Evolutionary conservation across 169 alveolate species (phyloP).

Genomic region (Theileria luwenshuni): DNA sequence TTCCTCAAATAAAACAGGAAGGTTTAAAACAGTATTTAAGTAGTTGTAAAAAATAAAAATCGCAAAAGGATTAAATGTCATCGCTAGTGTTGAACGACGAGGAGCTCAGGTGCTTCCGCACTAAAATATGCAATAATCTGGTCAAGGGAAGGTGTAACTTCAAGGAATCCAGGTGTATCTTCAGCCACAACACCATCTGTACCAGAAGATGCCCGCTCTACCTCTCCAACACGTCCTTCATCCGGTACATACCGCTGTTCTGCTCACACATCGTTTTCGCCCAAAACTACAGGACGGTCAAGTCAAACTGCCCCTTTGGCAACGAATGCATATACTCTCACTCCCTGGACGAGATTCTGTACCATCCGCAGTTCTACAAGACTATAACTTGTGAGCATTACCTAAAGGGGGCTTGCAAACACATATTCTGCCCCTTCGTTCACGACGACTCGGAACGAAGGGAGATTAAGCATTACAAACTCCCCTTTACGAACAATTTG

Average conservation of each 20-base stretch:
- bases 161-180: constrained; percentile 82
- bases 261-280: constrained; percentile 79
- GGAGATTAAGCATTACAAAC: constrained; percentile 68
- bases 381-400: constrained; percentile 78
- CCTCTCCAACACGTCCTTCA: constrained; percentile 73
- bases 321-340: constrained; percentile 88
- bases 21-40: no score
- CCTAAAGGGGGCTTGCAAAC: constrained; percentile 79
- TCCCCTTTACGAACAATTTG: constrained; percentile 80
- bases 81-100: constrained; percentile 74
- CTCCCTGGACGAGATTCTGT: constrained; percentile 84
- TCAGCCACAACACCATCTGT: constrained; percentile 83
- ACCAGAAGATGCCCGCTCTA: constrained; percentile 85
- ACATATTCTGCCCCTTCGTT: constrained; percentile 82
- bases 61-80: no score
- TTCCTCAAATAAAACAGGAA: no score
- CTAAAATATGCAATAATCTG: constrained; percentile 81
- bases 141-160: constrained; percentile 75
- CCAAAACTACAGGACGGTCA: constrained; percentile 70
- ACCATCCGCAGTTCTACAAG: constrained; percentile 88
- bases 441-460: constrained; percentile 83
- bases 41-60: no score
- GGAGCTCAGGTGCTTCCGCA: constrained; percentile 83
- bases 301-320: constrained; percentile 78
- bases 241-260: constrained; percentile 83